phyloP scores from a whole-genome alignment of 2,329 filamentous ascomycete species.

The Claviceps capensis region DNA sequence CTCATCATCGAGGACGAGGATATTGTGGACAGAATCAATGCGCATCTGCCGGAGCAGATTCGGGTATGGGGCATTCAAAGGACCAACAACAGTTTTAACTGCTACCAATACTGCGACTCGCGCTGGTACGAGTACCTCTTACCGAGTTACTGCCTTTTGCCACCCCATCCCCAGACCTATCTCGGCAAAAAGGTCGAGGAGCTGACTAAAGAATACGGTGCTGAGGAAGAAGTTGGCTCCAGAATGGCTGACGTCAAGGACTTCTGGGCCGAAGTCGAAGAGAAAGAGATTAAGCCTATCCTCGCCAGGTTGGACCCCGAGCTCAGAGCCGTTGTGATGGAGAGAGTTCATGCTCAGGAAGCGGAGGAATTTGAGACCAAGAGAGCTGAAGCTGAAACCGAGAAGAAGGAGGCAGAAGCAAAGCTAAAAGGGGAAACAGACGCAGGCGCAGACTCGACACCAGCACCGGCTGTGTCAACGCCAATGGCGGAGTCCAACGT shows the following conservation, averaged over 20 bases:
- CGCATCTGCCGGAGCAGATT: slow-evolving; percentile 72
- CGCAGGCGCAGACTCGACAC: too few species aligned
- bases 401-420: slow-evolving; percentile 9
- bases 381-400: slow-evolving; percentile 1
- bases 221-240: slow-evolving; percentile 52
- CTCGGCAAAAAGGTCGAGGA: slow-evolving; percentile 74
- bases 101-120: slow-evolving; percentile 89
- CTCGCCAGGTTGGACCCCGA: slow-evolving; percentile 49
- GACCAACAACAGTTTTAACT: slow-evolving; percentile 83
- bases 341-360: slow-evolving; percentile 38
- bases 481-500: slow-evolving; percentile 5
- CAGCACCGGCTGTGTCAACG: slow-evolving; percentile 8
- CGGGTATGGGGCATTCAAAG: slow-evolving; percentile 87
- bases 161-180: slow-evolving; percentile 79
- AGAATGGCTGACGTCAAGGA: slow-evolving; percentile 63
- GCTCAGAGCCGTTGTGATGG: slow-evolving; percentile 47
- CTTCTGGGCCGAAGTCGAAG: slow-evolving; percentile 76
- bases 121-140: slow-evolving; percentile 96
- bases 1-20: slow-evolving; percentile 86
- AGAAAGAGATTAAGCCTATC: slow-evolving; percentile 63
- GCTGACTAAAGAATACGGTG: slow-evolving; percentile 57
- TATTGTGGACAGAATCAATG: slow-evolving; percentile 84
- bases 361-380: slow-evolving; percentile 12
- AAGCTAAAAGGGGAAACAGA: slow-evolving; percentile 6
- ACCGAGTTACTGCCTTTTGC: slow-evolving; percentile 82